Conservation (phyloP, 768 basidiomycete genomes). For the Cyclocybe cylindracea region DNA sequence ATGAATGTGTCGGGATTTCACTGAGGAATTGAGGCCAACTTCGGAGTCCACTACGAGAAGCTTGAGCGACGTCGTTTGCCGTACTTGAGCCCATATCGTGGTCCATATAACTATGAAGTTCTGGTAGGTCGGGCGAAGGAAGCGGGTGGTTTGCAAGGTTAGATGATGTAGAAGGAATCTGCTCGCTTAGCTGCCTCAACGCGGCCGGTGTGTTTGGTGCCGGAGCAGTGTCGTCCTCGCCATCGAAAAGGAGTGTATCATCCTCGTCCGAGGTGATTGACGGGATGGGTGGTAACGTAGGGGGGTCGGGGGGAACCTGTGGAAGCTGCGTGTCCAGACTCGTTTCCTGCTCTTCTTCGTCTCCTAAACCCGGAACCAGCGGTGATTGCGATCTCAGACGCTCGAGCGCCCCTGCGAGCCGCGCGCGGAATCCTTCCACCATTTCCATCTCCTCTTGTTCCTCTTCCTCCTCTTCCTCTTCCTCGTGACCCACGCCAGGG, state of each 20-base stretch:
- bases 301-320: slow-evolving; percentile 15
- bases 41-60: not conserved
- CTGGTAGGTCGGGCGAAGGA: slow-evolving; percentile 22
- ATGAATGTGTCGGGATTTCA: not conserved
- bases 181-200: not conserved
- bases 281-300: slow-evolving; percentile 25
- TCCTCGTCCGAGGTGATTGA: slow-evolving; percentile 11
- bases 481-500: no score
- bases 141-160: slow-evolving; percentile 18
- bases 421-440: slow-evolving; percentile 26
- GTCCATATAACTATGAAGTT: slow-evolving; percentile 24
- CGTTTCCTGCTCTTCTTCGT: slow-evolving; percentile 2
- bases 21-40: not conserved
- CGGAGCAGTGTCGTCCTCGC: not conserved
- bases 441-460: not conserved
- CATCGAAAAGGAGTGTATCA: slow-evolving; percentile 6
- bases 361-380: slow-evolving; percentile 25
- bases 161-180: not conserved
- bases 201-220: not conserved
- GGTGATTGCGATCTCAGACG: slow-evolving; percentile 30
- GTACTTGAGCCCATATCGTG: slow-evolving; percentile 2
- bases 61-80: not conserved
- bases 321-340: not conserved
- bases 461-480: no score
- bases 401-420: slow-evolving; percentile 35